Evolutionary conservation across 371 early-diverging fungal genomes (phyloP).

Genomic region (Mortierella sp.): DNA sequence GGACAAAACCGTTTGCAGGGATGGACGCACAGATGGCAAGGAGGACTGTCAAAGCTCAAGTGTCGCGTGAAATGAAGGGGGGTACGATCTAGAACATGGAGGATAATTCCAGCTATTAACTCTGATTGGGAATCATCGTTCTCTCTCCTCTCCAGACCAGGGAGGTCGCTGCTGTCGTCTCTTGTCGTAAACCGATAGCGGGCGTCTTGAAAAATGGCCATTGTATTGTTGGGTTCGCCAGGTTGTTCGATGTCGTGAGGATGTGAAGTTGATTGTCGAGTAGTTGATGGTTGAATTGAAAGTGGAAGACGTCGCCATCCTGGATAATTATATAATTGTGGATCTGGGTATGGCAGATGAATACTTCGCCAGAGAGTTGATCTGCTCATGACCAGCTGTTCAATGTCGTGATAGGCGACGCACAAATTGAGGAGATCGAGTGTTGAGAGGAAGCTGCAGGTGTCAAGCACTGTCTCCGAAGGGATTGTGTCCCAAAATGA

Average conservation of each 20-base stretch:
- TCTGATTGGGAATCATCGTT: background rate
- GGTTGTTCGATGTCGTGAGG: background rate
- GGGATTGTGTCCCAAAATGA: constrained; percentile 32
- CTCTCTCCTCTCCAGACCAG: constrained; percentile 16
- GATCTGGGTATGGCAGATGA: constrained; percentile 43
- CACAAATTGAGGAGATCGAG: constrained; percentile 36
- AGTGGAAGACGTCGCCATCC: constrained; percentile 20
- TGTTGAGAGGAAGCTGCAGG: constrained; percentile 21
- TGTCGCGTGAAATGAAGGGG: constrained; percentile 26
- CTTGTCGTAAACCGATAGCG: constrained; percentile 21
- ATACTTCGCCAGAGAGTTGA: constrained; percentile 19
- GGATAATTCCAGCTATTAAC: constrained; percentile 30
- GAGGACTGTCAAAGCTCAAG: constrained; percentile 28
- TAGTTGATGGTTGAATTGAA: background rate
- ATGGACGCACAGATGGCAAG: constrained; percentile 36
- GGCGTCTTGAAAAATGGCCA: constrained; percentile 9
- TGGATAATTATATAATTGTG: constrained; percentile 23
- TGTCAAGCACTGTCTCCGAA: constrained; percentile 14
- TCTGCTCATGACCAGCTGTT: constrained; percentile 7
- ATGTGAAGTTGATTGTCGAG: background rate
- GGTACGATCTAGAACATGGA: constrained; percentile 26
- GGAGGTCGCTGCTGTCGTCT: constrained; percentile 16
- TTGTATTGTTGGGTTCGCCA: background rate
- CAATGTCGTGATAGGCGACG: constrained; percentile 22
- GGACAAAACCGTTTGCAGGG: constrained; percentile 24